Evolutionary conservation across 2,329 filamentous ascomycete genomes (phyloP).

Genomic region (Chalaropsis thielavioides): DNA sequence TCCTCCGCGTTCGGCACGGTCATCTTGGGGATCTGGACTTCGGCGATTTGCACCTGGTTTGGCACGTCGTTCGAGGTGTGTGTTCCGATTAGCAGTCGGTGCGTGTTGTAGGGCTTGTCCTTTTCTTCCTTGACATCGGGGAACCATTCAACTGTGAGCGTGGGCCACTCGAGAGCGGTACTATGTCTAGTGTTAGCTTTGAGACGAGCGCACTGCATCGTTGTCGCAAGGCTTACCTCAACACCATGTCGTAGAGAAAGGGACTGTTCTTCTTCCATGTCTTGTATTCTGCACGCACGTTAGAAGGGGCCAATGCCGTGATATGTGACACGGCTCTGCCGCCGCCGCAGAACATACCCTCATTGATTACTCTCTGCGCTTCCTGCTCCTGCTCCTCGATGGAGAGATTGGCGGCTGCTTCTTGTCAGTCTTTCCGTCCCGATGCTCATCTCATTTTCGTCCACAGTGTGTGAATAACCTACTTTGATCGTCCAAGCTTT

Average conservation of each 20-base stretch:
- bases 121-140: conserved; percentile 82
- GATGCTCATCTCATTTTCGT: not conserved
- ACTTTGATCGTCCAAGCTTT: conserved; percentile 16
- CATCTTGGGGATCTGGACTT: conserved; percentile 80
- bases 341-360: conserved; percentile 41
- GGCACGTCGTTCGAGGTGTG: conserved; percentile 75
- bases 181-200: conserved; percentile 28
- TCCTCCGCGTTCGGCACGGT: conserved; percentile 60
- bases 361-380: conserved; percentile 84
- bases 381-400: conserved; percentile 54
- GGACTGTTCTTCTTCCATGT: conserved; percentile 99
- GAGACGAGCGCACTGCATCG: not conserved
- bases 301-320: conserved; percentile 11
- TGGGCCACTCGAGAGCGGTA: conserved; percentile 92
- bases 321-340: not conserved
- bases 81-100: conserved; percentile 83
- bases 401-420: conserved; percentile 25
- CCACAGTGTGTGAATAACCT: not conserved
- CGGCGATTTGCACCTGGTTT: conserved; percentile 90
- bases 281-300: conserved; percentile 64
- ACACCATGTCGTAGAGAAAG: conserved; percentile 95
- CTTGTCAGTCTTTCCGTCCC: not conserved
- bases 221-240: conserved; percentile 40
- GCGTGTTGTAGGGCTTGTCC: conserved; percentile 73
- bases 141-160: conserved; percentile 94